Percentiles rank a stretch among this genome's conserved stretches.
Conservation (phyloP, 257 asterid genomes). For the Nicotiana attenuata region DNA sequence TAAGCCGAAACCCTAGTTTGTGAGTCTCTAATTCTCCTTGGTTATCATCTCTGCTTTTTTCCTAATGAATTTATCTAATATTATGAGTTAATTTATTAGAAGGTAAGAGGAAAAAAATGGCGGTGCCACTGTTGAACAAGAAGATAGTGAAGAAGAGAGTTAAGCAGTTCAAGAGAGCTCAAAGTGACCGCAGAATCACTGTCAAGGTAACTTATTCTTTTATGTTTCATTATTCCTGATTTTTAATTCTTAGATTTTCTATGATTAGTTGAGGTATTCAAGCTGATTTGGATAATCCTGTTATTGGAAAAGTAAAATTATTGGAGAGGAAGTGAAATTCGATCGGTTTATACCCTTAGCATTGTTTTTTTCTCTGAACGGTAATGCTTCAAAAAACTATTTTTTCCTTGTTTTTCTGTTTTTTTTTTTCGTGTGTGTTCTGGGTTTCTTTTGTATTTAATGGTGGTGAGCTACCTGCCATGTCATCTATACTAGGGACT, state of each 20-base stretch:
- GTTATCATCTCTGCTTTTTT: no score
- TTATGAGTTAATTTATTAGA: background rate
- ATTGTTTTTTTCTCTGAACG: background rate
- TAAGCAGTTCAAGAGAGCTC: conserved; percentile 1
- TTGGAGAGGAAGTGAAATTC: background rate
- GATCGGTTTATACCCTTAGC: background rate
- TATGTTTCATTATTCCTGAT: background rate
- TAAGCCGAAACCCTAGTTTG: background rate
- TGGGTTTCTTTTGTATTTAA: no score
- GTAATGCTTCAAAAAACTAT: no score
- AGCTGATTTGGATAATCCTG: background rate
- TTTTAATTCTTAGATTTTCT: background rate
- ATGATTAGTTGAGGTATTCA: background rate
- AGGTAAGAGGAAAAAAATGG: background rate
- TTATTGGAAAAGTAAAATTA: background rate
- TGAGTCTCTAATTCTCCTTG: background rate
- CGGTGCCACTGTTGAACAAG: background rate
- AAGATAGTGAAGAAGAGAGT: conserved; percentile 3
- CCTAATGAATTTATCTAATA: background rate
- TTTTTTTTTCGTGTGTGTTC: no score
- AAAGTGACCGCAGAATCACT: conserved; percentile 8
- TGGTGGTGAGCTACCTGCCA: no score
- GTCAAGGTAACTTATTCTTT: background rate
- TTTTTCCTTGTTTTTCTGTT: no score
- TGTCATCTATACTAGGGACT: no score